A percentile compares a stretch with the other conserved stretches of the same genome.
Conservation (phyloP, 192 early-diverging fungal genomes). For the Coemansia sp. region DNA sequence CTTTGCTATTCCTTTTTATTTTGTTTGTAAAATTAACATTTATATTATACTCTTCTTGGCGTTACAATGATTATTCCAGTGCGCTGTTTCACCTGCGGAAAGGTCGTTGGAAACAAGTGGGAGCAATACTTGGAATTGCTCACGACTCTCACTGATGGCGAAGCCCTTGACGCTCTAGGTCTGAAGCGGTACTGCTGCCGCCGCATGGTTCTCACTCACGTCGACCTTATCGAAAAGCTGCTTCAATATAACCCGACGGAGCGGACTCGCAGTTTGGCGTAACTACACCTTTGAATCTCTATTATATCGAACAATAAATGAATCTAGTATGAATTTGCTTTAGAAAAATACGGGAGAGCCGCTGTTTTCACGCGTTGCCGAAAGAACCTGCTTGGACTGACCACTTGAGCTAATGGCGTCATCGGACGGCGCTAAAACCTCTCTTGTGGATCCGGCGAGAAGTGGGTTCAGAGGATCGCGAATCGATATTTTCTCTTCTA, state of each 20-base stretch:
- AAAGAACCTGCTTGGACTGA: neutral
- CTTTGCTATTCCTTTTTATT: too few relatives aligned
- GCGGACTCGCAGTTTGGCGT: slow-evolving; percentile 1
- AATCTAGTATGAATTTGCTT: neutral
- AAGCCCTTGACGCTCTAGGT: slow-evolving; percentile 72
- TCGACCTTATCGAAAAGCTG: slow-evolving; percentile 98
- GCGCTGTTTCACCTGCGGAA: slow-evolving; percentile 97
- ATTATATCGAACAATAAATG: neutral
- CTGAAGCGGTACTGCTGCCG: slow-evolving; percentile 95
- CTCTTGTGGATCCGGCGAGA: slow-evolving; percentile 22
- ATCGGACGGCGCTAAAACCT: neutral
- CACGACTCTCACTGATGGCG: slow-evolving; percentile 64
- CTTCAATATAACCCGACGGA: slow-evolving; percentile 79
- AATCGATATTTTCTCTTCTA: slow-evolving; percentile 24
- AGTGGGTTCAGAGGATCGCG: slow-evolving; percentile 29
- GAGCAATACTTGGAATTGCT: slow-evolving; percentile 83
- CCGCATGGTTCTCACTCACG: slow-evolving; percentile 97
- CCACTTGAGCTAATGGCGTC: neutral
- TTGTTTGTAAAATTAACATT: neutral
- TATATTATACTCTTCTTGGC: neutral
- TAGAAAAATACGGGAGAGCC: neutral
- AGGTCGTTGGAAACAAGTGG: slow-evolving; percentile 99
- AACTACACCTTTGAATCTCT: neutral
- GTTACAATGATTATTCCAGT: slow-evolving; percentile 95
- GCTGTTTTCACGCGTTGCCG: neutral